Evolutionary conservation across 345 rosid genomes (phyloP).

Genomic region (Gossypium australe): DNA sequence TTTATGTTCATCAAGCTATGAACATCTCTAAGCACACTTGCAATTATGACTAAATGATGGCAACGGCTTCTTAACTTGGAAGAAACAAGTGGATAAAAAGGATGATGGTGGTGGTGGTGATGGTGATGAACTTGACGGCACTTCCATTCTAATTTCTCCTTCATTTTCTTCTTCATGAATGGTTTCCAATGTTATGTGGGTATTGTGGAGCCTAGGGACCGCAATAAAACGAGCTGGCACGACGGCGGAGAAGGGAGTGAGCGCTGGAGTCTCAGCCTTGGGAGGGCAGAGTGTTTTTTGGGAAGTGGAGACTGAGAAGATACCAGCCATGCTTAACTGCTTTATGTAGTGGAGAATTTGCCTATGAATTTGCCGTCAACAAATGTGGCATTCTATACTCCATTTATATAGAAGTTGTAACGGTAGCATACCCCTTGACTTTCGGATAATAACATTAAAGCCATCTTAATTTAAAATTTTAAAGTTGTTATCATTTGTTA

Average conservation of each 20-base stretch:
- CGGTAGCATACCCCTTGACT: neutral
- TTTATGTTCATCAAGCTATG: neutral
- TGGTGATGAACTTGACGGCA: neutral
- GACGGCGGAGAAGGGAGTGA: slow-evolving; percentile 32
- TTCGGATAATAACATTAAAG: neutral
- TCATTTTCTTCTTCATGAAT: slow-evolving; percentile 37
- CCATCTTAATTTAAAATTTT: neutral
- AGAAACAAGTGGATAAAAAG: slow-evolving; percentile 16
- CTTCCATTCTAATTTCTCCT: slow-evolving; percentile 3
- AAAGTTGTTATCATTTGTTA: neutral
- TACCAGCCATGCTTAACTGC: neutral
- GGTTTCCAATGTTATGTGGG: slow-evolving; percentile 21
- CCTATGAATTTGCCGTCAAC: neutral
- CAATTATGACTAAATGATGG: neutral
- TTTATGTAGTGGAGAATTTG: neutral
- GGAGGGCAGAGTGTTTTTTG: slow-evolving; percentile 1
- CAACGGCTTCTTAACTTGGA: slow-evolving; percentile 11
- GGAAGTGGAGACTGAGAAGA: neutral
- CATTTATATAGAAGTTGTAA: slow-evolving; percentile 3
- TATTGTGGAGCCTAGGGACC: slow-evolving; percentile 10
- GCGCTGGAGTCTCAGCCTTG: neutral
- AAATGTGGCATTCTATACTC: neutral
- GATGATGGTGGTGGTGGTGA: neutral
- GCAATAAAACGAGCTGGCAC: slow-evolving; percentile 18
- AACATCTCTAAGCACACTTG: slow-evolving; percentile 8